A percentile compares a stretch with the other conserved stretches of the same genome.
These are phyloP conservation scores for Magnusiomyces suaveolens DNA, from an alignment of 1,139 yeast genomes.

Conservation along the genomic window DNA sequence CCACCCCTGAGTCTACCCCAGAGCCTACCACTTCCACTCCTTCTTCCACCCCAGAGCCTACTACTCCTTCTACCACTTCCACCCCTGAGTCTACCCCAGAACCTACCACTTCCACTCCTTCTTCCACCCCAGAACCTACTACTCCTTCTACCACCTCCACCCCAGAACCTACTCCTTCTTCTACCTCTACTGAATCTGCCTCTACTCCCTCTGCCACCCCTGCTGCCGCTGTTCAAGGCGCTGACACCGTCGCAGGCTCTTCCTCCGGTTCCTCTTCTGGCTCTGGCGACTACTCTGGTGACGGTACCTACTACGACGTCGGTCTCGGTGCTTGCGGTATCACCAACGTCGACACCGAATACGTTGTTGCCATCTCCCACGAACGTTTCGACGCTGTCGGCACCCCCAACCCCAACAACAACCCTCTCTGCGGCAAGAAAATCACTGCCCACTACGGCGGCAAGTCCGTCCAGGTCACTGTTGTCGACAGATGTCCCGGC, in stretches of 20 bases:
- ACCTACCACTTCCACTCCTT: conserved; percentile 17
- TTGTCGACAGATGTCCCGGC: conserved; percentile 47
- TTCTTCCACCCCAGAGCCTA: conserved; percentile 15
- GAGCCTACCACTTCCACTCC: conserved; percentile 23
- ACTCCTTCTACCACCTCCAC: too few species aligned
- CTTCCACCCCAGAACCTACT: conserved; percentile 14
- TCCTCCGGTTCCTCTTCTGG: conserved; percentile 16
- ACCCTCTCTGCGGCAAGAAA: conserved; percentile 42
- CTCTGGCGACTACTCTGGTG: conserved; percentile 35
- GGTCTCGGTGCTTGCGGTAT: conserved; percentile 59
- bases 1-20: conserved; percentile 14
- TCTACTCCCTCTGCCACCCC: conserved; percentile 26
- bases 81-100: conserved; percentile 18
- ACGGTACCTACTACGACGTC: conserved; percentile 51
- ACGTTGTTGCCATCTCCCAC: conserved; percentile 36
- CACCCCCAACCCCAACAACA: conserved; percentile 33
- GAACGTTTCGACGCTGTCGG: conserved; percentile 28
- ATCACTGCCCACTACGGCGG: conserved; percentile 39
- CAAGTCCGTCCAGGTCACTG: conserved; percentile 42
- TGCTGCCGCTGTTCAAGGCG: conserved; percentile 20
- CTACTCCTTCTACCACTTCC: conserved; percentile 22
- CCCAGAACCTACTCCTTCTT: conserved; percentile 23
- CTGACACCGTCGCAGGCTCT: conserved; percentile 18
- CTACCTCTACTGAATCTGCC: conserved; percentile 22
- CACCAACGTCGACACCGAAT: conserved; percentile 40